A percentile compares a stretch with the other conserved stretches of the same genome.
Evolutionary conservation across 139 green algal species (phyloP).

Genomic region (Coelastrella sp.): DNA sequence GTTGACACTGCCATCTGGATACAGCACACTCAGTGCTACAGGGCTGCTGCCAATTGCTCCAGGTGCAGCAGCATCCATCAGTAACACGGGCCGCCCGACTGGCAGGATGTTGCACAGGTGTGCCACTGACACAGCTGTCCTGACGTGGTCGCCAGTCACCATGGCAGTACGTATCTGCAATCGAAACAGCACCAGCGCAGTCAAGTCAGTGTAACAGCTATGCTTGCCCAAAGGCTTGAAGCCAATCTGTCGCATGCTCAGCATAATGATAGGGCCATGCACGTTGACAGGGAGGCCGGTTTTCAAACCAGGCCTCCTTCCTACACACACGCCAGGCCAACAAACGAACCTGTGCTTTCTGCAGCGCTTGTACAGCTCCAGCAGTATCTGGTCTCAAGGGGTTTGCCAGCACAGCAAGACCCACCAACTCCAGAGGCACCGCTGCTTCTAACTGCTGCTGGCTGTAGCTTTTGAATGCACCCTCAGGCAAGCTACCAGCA

Average conservation of each 20-base stretch:
- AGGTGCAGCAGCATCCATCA: slow-evolving; percentile 50
- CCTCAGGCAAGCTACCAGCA: slow-evolving; percentile 8
- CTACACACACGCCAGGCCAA: neutral
- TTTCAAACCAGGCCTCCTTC: too few relatives aligned
- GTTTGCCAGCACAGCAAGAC: slow-evolving; percentile 71
- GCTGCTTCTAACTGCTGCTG: slow-evolving; percentile 57
- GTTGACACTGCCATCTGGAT: slow-evolving; percentile 55
- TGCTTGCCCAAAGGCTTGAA: too few relatives aligned
- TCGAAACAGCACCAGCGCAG: too few relatives aligned
- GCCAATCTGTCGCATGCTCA: too few relatives aligned
- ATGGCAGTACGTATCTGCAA: slow-evolving; percentile 40
- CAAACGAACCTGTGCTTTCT: slow-evolving; percentile 54
- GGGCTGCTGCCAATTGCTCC: neutral
- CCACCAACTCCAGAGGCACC: slow-evolving; percentile 55
- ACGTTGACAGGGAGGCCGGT: too few relatives aligned
- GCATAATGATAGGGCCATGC: too few relatives aligned
- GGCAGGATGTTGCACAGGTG: slow-evolving; percentile 69
- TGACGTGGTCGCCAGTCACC: slow-evolving; percentile 67
- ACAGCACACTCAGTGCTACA: slow-evolving; percentile 54
- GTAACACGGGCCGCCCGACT: slow-evolving; percentile 44
- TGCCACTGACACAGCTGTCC: slow-evolving; percentile 63
- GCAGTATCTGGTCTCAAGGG: slow-evolving; percentile 57
- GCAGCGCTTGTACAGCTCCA: slow-evolving; percentile 55
- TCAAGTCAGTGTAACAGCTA: too few relatives aligned
- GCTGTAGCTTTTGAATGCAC: neutral